phyloP scores from a whole-genome alignment of 148 eudicot species.

The Vaccinium macrocarpon region DNA sequence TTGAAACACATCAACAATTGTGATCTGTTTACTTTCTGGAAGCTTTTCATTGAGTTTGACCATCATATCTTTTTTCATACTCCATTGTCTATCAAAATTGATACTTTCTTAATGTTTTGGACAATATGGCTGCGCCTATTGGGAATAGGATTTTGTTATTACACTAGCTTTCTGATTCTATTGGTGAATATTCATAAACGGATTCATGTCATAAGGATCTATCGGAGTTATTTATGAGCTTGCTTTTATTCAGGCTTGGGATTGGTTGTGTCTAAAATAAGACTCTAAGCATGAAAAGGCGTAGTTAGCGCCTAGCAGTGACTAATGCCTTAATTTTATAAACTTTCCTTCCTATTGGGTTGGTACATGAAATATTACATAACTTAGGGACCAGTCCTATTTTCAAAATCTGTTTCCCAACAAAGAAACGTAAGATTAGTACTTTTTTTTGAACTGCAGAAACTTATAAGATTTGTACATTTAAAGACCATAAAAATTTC shows the following conservation, averaged over 20 bases:
- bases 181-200: too few species aligned
- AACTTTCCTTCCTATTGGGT: not conserved
- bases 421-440: not conserved
- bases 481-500: not conserved
- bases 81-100: not conserved
- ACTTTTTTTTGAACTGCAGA: too few species aligned
- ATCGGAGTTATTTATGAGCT: not conserved
- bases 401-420: not conserved
- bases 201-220: not conserved
- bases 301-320: too few species aligned
- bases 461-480: not conserved
- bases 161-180: not conserved
- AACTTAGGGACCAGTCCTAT: not conserved
- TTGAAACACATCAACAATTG: not conserved
- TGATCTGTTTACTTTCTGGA: not conserved
- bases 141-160: not conserved
- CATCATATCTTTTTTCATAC: not conserved
- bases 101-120: not conserved
- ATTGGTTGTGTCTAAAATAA: too few species aligned
- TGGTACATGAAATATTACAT: not conserved
- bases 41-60: not conserved
- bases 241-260: not conserved
- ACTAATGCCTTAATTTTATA: too few species aligned
- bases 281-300: too few species aligned
- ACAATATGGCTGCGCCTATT: not conserved